phyloP scores from a whole-genome alignment of 164 flowering plant genomes.

The Vitis rotundifolia region DNA sequence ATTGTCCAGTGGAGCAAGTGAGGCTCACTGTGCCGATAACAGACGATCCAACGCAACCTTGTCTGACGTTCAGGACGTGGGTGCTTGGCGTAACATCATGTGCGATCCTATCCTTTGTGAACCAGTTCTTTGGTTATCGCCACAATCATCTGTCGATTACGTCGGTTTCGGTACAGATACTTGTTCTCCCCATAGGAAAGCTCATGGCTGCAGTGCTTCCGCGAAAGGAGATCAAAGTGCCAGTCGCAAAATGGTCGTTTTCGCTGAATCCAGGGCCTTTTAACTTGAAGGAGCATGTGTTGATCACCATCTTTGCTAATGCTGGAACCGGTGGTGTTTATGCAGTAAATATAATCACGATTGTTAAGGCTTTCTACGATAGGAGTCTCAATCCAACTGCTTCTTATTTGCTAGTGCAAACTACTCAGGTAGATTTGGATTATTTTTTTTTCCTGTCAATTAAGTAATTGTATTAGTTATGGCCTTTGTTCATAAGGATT shows the following conservation, averaged over 20 bases:
- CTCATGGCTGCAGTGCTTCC: slow-evolving; percentile 67
- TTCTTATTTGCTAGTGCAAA: slow-evolving; percentile 26
- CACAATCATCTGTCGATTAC: slow-evolving; percentile 30
- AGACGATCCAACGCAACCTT: slow-evolving; percentile 52
- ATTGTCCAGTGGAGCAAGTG: slow-evolving; percentile 39
- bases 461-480: too few relatives aligned
- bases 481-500: too few relatives aligned
- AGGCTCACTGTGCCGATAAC: slow-evolving; percentile 50
- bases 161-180: slow-evolving; percentile 47
- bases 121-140: slow-evolving; percentile 53
- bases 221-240: slow-evolving; percentile 21
- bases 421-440: slow-evolving; percentile 43
- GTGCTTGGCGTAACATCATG: slow-evolving; percentile 45
- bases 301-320: slow-evolving; percentile 53
- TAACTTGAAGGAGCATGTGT: slow-evolving; percentile 56
- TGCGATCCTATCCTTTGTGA: slow-evolving; percentile 38
- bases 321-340: slow-evolving; percentile 37
- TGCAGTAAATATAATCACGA: slow-evolving; percentile 35
- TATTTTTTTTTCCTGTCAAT: not conserved
- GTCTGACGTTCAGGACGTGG: slow-evolving; percentile 65
- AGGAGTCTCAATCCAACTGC: slow-evolving; percentile 21
- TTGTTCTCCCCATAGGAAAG: slow-evolving; percentile 53
- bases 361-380: slow-evolving; percentile 51
- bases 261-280: slow-evolving; percentile 63
- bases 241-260: slow-evolving; percentile 45